Percentiles rank a stretch among this genome's conserved stretches.
These are phyloP conservation scores for Globisporangium splendens DNA, from an alignment of 352 stramenopile genomes.

Conservation along the genomic window DNA sequence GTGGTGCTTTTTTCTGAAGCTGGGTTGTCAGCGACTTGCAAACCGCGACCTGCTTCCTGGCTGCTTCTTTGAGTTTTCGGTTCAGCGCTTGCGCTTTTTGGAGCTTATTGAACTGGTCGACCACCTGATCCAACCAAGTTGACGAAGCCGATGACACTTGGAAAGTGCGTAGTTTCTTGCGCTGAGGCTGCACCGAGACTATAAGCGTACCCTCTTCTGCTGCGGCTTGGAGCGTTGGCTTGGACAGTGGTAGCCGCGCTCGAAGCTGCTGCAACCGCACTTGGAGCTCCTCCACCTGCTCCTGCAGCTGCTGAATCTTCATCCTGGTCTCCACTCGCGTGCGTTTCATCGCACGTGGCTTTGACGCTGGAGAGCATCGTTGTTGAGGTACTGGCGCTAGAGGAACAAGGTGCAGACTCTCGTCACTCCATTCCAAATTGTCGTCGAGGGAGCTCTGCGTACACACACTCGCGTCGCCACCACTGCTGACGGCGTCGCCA, in stretches of 20 bases:
- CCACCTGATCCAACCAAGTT: slow-evolving; percentile 37
- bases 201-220: neutral
- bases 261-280: neutral
- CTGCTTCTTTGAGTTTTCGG: slow-evolving; percentile 28
- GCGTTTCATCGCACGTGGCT: neutral
- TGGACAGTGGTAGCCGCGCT: no score
- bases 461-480: neutral
- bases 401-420: no score
- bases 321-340: neutral
- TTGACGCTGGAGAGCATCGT: neutral
- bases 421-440: no score
- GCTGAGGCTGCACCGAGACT: neutral
- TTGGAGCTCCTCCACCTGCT: slow-evolving; percentile 5
- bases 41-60: slow-evolving; percentile 35
- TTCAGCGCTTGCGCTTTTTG: slow-evolving; percentile 38
- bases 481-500: neutral
- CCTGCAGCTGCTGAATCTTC: slow-evolving; percentile 4
- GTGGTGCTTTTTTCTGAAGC: neutral
- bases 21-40: slow-evolving; percentile 22
- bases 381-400: neutral
- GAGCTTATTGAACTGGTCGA: slow-evolving; percentile 35
- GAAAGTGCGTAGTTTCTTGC: neutral
- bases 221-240: neutral
- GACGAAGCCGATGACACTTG: neutral
- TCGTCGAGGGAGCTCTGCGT: no score